Evolutionary conservation across 2,329 filamentous ascomycete genomes (phyloP).

Genomic region (Dactylellina parvicollis): DNA sequence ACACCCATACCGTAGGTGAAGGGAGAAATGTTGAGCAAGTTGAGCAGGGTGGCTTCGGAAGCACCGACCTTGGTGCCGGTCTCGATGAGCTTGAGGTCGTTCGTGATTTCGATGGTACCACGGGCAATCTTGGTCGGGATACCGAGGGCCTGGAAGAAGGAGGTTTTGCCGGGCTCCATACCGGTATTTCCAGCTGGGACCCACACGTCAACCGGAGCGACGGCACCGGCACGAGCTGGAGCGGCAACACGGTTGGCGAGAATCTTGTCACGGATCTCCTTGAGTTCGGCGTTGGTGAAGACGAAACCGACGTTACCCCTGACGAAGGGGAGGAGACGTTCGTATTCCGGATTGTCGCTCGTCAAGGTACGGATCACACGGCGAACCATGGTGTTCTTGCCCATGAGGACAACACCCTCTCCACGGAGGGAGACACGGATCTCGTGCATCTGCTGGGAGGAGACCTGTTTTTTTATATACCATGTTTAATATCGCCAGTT

Average conservation of each 20-base stretch:
- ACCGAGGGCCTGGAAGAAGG: slow-evolving; percentile 99
- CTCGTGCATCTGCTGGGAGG: slow-evolving; percentile 99
- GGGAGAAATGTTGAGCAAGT: slow-evolving; percentile 99
- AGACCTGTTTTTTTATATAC: slow-evolving; percentile 61
- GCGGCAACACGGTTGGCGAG: slow-evolving; percentile 96
- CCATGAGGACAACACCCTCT: slow-evolving; percentile 96
- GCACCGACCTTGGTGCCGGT: slow-evolving; percentile 92
- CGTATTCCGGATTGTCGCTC: slow-evolving; percentile 90
- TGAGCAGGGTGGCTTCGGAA: slow-evolving; percentile 97
- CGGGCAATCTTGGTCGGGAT: slow-evolving; percentile 99
- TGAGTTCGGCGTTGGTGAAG: slow-evolving; percentile 98
- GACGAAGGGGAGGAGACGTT: slow-evolving; percentile 94
- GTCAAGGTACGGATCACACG: slow-evolving; percentile 97
- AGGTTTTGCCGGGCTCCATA: slow-evolving; percentile 99
- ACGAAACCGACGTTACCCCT: slow-evolving; percentile 99
- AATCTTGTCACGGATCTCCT: slow-evolving; percentile 91
- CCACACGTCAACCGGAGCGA: slow-evolving; percentile 93
- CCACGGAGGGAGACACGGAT: slow-evolving; percentile 91
- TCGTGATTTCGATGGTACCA: slow-evolving; percentile 99
- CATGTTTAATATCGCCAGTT: slow-evolving; percentile 21
- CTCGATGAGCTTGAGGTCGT: slow-evolving; percentile 97
- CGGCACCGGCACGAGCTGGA: slow-evolving; percentile 94
- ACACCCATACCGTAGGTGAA: slow-evolving; percentile 99
- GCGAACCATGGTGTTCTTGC: slow-evolving; percentile 99
- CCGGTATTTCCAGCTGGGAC: slow-evolving; percentile 98